These are phyloP conservation scores for Calophaca sinica DNA, from an alignment of 306 rosid species.

Conservation along the genomic window DNA sequence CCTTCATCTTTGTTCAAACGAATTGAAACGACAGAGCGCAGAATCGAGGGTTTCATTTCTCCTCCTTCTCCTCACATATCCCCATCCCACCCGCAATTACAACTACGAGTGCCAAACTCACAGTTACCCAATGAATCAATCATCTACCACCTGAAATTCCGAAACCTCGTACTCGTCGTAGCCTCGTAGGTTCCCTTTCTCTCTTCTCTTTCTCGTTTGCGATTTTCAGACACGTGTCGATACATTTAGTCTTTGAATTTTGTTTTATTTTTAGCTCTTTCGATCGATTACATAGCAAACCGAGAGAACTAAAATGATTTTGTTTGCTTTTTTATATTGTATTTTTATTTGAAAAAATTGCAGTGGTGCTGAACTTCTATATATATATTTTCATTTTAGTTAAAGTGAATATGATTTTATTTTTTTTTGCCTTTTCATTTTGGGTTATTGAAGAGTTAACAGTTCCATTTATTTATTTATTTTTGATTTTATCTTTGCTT, in stretches of 20 bases:
- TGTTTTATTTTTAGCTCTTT: not conserved
- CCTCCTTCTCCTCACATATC: not conserved
- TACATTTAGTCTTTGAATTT: not conserved
- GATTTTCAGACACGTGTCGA: not conserved
- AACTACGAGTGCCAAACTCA: constrained; percentile 20
- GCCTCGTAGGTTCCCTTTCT: constrained; percentile 36
- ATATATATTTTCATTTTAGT: not conserved
- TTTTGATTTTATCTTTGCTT: not conserved
- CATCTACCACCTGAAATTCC: constrained; percentile 39
- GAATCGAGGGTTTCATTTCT: constrained; percentile 52
- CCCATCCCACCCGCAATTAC: not conserved
- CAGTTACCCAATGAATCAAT: constrained; percentile 26
- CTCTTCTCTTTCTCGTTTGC: not conserved
- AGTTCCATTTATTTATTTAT: not conserved
- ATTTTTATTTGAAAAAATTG: not conserved
- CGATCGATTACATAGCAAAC: not conserved
- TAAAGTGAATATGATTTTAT: not conserved
- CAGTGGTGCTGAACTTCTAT: not conserved
- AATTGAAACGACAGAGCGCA: constrained; percentile 41
- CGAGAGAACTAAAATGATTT: not conserved
- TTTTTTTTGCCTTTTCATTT: not conserved
- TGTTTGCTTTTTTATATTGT: not conserved
- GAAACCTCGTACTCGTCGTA: not conserved
- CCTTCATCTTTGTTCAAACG: not conserved
- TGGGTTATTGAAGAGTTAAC: not conserved